These are phyloP conservation scores for Camellia sinensis DNA, from an alignment of 148 eudicot species.

Conservation along the genomic window DNA sequence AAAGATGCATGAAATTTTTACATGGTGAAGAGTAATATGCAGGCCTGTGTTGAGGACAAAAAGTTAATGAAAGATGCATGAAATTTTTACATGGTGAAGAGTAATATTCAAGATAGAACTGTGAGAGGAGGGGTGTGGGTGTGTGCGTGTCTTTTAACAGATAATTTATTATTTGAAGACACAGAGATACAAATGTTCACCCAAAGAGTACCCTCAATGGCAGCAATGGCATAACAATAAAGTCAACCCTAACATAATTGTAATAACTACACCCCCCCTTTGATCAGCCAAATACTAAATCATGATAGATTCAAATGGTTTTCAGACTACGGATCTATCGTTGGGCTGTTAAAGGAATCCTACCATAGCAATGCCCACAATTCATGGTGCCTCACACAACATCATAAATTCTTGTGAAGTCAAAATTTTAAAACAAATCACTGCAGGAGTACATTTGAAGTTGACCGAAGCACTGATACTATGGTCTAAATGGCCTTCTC, in stretches of 20 bases:
- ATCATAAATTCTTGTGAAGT: background rate
- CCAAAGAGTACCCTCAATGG: background rate
- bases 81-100: background rate
- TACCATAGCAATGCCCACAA: background rate
- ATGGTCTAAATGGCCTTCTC: background rate
- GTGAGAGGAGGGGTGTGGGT: background rate
- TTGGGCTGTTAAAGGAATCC: background rate
- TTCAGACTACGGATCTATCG: background rate
- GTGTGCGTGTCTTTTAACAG: background rate
- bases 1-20: background rate
- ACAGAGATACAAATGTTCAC: background rate
- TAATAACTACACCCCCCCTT: background rate
- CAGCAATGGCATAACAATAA: background rate
- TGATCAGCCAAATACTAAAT: slow-evolving; percentile 1
- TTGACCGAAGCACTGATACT: background rate
- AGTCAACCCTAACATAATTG: background rate
- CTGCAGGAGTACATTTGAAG: background rate
- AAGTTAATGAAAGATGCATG: background rate
- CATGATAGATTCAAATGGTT: background rate
- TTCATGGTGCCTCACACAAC: background rate
- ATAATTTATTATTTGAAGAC: background rate
- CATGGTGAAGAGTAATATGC: slow-evolving; percentile 17
- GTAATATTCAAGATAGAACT: background rate
- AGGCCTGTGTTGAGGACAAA: slow-evolving; percentile 49
- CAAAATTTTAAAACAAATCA: background rate